Base-by-base conservation (phyloP, 129 eudicot species). In the Erigeron canadensis region DNA sequence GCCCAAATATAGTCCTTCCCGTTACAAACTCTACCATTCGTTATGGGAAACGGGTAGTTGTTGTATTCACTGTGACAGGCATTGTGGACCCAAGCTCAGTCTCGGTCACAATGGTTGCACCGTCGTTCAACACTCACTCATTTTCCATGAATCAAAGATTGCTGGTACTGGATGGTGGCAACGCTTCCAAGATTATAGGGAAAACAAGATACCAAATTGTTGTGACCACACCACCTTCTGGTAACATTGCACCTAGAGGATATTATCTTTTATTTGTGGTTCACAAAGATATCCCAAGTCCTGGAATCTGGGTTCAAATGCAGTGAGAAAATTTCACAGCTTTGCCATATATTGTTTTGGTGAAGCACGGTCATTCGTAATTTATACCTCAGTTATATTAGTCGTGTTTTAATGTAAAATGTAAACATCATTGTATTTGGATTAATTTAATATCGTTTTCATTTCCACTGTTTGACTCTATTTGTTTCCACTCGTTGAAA, bases 91-190 rank as follows among this genome's bases (percentile, higher is more conserved):
- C 4, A 19, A 58, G 15, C 18, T 42, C 65, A 70, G 74, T 89
- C 3, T 40, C 6, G 18, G 95, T 87, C 11, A 92, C 89, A 10
- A 92, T 92, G 96, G 79, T 89, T 8, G 65, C 88, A 51, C 98
- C 98, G 15, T 42, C 95, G 0, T 89, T 92, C 34, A 80, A 67
- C 34, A 92, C 98, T 0, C 96, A 89, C 43, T 84, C 97, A 4
- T 84, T 78, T 77, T 84, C 89, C 0, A 88, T 88, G 96, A 91
- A 87, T 56, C 96, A 91, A 59, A 79, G 97, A 57, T 54, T 88
- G 45, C 13, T 91, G 67, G 79, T 82, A 0, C 84, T 91, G 0
- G 74, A 65, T 10, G 40, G 50, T 8, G 81, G 76, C 0, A 50
- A 16, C 1, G 83, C 76, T 28, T 77, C 73, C 54, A 80, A 34